These are phyloP conservation scores for Beta corolliflora DNA, from an alignment of 179 eudicot species.

Conservation along the genomic window DNA sequence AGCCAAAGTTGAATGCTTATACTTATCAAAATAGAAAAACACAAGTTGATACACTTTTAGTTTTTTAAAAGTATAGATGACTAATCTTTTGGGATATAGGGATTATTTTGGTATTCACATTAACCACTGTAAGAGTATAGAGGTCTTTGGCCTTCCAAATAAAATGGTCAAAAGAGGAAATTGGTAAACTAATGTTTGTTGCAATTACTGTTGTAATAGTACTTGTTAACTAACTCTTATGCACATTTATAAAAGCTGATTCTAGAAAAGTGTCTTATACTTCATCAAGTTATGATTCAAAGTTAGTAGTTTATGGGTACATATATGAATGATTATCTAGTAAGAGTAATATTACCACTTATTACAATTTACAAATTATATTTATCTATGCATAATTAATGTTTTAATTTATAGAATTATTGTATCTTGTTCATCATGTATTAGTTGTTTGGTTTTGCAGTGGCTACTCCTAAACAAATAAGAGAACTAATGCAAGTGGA, in stretches of 20 bases:
- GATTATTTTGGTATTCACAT: neutral
- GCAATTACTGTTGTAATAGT: neutral
- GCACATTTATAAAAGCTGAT: conserved; percentile 3
- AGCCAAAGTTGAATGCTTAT: too few species aligned
- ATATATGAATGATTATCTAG: neutral
- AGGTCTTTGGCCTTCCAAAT: too few species aligned
- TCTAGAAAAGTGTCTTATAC: neutral
- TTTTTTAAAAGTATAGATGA: too few species aligned
- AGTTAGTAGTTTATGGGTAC: neutral
- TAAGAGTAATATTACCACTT: neutral
- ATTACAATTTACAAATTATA: neutral
- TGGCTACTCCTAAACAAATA: conserved; percentile 59
- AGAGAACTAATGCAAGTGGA: conserved; percentile 53
- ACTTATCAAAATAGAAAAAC: too few species aligned
- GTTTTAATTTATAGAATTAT: too few species aligned
- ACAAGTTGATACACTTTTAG: too few species aligned
- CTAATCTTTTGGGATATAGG: too few species aligned
- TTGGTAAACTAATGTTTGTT: conserved; percentile 6
- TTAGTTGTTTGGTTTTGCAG: conserved; percentile 32
- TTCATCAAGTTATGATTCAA: neutral
- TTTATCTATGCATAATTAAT: neutral
- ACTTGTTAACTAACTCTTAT: neutral
- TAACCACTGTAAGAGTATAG: neutral
- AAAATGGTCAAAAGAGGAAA: neutral
- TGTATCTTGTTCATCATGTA: neutral